Percentiles rank a stretch among this genome's conserved stretches.
Conservation (phyloP, 1,139 yeast genomes). For the Saccharomyces hybrid region DNA sequence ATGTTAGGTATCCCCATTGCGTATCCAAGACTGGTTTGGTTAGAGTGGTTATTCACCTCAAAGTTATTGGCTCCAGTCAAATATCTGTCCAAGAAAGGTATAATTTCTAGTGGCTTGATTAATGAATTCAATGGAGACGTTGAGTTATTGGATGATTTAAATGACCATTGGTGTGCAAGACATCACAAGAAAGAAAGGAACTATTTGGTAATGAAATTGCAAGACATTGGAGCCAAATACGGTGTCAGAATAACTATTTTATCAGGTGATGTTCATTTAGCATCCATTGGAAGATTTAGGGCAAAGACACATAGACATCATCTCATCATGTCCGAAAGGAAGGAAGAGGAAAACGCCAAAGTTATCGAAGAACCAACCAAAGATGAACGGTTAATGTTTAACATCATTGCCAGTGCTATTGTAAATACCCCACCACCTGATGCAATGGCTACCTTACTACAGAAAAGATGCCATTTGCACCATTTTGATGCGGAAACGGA, state of each 20-base stretch:
- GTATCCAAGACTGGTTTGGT: slow-evolving; percentile 87
- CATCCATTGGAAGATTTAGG: slow-evolving; percentile 59
- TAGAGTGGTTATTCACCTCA: slow-evolving; percentile 66
- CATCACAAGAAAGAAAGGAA: slow-evolving; percentile 78
- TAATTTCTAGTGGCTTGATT: slow-evolving; percentile 59
- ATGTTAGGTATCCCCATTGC: slow-evolving; percentile 92
- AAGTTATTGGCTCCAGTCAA: slow-evolving; percentile 56
- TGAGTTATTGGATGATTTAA: slow-evolving; percentile 83
- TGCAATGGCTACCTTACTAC: slow-evolving; percentile 64
- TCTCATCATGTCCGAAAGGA: slow-evolving; percentile 29
- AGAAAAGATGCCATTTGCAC: slow-evolving; percentile 51
- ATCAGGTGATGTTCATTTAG: too few species aligned
- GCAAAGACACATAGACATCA: slow-evolving; percentile 47
- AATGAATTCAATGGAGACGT: slow-evolving; percentile 89
- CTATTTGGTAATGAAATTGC: slow-evolving; percentile 16
- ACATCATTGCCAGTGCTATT: slow-evolving; percentile 82
- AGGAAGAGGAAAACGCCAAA: slow-evolving; percentile 35
- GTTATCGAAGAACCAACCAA: slow-evolving; percentile 45
- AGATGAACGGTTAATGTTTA: slow-evolving; percentile 73
- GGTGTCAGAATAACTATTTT: too few species aligned
- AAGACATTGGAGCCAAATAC: too few species aligned
- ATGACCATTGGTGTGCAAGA: slow-evolving; percentile 93
- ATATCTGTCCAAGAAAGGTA: slow-evolving; percentile 59
- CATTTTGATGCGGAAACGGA: slow-evolving; percentile 37
- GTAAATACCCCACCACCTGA: slow-evolving; percentile 90